Conservation (phyloP, 768 basidiomycete genomes). For the Russula compacta region DNA sequence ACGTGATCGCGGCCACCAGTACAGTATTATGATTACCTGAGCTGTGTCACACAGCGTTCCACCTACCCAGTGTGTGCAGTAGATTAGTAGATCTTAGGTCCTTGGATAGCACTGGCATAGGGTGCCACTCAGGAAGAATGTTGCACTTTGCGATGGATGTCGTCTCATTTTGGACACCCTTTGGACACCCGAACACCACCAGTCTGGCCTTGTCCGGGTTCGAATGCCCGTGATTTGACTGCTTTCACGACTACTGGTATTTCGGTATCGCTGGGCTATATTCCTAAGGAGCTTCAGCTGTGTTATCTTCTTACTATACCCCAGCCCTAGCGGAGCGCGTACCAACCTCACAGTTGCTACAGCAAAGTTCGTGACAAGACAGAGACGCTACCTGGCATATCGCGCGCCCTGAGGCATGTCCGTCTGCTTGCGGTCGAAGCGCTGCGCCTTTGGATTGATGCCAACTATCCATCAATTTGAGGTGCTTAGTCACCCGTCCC, state of each 20-base stretch:
- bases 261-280: constrained; percentile 56
- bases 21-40: too few species aligned
- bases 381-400: constrained; percentile 79
- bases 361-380: constrained; percentile 82
- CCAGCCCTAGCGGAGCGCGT: not conserved
- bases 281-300: constrained; percentile 64
- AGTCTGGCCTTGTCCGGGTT: too few species aligned
- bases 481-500: constrained; percentile 30
- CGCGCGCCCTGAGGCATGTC: constrained; percentile 76
- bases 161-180: constrained; percentile 78
- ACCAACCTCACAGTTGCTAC: not conserved
- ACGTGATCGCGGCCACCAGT: not conserved
- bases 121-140: too few species aligned
- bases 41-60: too few species aligned
- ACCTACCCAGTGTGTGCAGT: too few species aligned
- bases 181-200: constrained; percentile 64
- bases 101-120: too few species aligned
- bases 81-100: too few species aligned
- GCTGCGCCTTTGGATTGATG: constrained; percentile 63
- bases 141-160: constrained; percentile 60
- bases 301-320: not conserved
- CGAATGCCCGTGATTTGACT: too few species aligned
- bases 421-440: constrained; percentile 71
- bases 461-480: constrained; percentile 87
- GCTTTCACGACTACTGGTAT: too few species aligned